A percentile compares a stretch with the other conserved stretches of the same genome.
These are phyloP conservation scores for Paralagenidium karlingii DNA, from an alignment of 352 stramenopile genomes.

Conservation along the genomic window DNA sequence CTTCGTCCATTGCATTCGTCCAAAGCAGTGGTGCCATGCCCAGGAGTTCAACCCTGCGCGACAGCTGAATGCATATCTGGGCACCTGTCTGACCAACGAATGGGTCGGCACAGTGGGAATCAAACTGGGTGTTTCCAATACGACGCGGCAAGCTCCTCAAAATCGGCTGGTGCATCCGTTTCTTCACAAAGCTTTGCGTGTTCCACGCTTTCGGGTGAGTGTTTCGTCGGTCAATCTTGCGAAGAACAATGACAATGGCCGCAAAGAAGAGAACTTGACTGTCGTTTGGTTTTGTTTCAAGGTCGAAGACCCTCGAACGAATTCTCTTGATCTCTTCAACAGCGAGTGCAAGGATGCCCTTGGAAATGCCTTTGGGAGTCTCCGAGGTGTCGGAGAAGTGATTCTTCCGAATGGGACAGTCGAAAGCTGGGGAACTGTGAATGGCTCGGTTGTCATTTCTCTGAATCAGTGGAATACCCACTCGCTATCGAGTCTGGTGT, in stretches of 20 bases:
- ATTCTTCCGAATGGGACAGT: constrained; percentile 6
- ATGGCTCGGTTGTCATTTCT: constrained; percentile 27
- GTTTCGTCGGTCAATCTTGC: too few relatives aligned
- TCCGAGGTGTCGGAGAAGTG: constrained; percentile 11
- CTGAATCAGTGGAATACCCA: constrained; percentile 22
- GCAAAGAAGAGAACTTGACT: too few relatives aligned
- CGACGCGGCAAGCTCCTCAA: neutral
- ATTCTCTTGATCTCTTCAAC: neutral
- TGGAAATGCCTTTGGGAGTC: neutral
- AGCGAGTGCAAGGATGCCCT: constrained; percentile 9
- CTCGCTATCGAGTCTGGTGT: constrained; percentile 16
- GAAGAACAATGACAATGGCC: too few relatives aligned
- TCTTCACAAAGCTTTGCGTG: constrained; percentile 12
- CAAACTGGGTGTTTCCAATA: constrained; percentile 1
- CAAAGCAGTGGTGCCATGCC: too few relatives aligned
- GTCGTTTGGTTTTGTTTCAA: neutral
- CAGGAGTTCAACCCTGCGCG: too few relatives aligned
- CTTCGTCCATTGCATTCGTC: too few relatives aligned
- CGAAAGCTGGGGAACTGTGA: constrained; percentile 5
- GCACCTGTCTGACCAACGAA: constrained; percentile 18
- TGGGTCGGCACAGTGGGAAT: constrained; percentile 13
- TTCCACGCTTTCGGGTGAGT: constrained; percentile 9
- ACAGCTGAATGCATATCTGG: too few relatives aligned
- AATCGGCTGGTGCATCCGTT: constrained; percentile 12
- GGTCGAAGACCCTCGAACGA: constrained; percentile 11